These are phyloP conservation scores for Myriosclerotinia scirpicola DNA, from an alignment of 2,329 filamentous ascomycete species.

Conservation along the genomic window DNA sequence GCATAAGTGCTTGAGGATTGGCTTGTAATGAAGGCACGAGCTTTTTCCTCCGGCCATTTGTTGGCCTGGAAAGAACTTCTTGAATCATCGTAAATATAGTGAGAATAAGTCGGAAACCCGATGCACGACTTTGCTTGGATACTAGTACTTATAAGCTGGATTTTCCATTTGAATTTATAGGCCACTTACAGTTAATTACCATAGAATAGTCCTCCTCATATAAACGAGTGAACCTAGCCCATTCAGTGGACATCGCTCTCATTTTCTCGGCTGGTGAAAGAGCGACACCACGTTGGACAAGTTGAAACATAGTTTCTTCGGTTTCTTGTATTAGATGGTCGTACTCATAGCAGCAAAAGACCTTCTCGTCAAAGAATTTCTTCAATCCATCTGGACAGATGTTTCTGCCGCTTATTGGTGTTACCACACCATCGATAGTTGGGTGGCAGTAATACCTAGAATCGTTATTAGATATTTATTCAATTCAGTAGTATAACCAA, in stretches of 20 bases:
- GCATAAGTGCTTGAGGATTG: constrained; percentile 37
- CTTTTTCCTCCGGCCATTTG: constrained; percentile 21
- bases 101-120: constrained; percentile 41
- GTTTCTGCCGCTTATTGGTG: constrained; percentile 33
- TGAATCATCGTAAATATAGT: constrained; percentile 42
- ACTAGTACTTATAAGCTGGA: constrained; percentile 29
- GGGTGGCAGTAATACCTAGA: constrained; percentile 39
- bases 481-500: neutral
- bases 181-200: constrained; percentile 42
- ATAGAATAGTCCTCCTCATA: constrained; percentile 46
- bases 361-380: constrained; percentile 43
- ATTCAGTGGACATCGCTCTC: constrained; percentile 47
- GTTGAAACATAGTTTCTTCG: constrained; percentile 50
- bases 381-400: constrained; percentile 43
- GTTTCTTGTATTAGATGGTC: constrained; percentile 43
- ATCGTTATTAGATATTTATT: neutral
- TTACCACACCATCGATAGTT: constrained; percentile 31
- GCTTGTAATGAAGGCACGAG: constrained; percentile 37
- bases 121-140: constrained; percentile 41
- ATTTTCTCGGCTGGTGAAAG: constrained; percentile 49
- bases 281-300: constrained; percentile 49
- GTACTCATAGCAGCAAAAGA: constrained; percentile 48
- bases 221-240: constrained; percentile 47
- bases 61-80: constrained; percentile 33
- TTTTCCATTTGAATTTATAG: neutral